Evolutionary conservation across 225 moss, liverwort and hornwort genomes (phyloP).

Genomic region (Sphagnum tenellum): DNA sequence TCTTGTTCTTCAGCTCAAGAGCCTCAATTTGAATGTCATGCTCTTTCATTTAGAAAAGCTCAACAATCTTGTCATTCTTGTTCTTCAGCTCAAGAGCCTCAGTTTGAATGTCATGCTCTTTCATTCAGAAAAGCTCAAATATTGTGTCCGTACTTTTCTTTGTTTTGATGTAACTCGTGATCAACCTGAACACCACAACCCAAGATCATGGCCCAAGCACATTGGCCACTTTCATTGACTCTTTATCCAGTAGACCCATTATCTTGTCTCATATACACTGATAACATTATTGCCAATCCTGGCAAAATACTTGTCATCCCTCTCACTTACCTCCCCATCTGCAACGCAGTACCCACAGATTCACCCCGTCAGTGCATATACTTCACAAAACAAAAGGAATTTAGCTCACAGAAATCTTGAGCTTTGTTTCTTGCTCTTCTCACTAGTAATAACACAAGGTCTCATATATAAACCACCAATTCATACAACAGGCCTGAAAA

Average conservation of each 20-base stretch:
- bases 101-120: slow-evolving; percentile 91
- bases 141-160: slow-evolving; percentile 99
- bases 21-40: slow-evolving; percentile 96
- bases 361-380: not conserved
- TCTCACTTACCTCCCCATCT: slow-evolving; percentile 87
- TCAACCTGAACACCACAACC: slow-evolving; percentile 27
- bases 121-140: slow-evolving; percentile 94
- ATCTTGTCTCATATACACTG: slow-evolving; percentile 93
- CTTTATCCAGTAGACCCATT: slow-evolving; percentile 91
- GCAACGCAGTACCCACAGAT: slow-evolving; percentile 2
- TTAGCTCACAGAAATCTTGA: too few relatives aligned
- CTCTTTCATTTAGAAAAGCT: slow-evolving; percentile 91
- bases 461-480: too few relatives aligned
- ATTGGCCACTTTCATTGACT: slow-evolving; percentile 93
- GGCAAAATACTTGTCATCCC: slow-evolving; percentile 94
- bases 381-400: not conserved
- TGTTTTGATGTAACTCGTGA: slow-evolving; percentile 75
- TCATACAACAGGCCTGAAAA: too few relatives aligned
- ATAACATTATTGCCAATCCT: slow-evolving; percentile 92
- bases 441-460: too few relatives aligned
- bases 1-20: slow-evolving; percentile 97
- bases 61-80: slow-evolving; percentile 98
- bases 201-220: slow-evolving; percentile 31
- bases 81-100: slow-evolving; percentile 97
- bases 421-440: too few relatives aligned